phyloP scores from a whole-genome alignment of 257 asterid genomes.

The Fraxinus quadrangulata region DNA sequence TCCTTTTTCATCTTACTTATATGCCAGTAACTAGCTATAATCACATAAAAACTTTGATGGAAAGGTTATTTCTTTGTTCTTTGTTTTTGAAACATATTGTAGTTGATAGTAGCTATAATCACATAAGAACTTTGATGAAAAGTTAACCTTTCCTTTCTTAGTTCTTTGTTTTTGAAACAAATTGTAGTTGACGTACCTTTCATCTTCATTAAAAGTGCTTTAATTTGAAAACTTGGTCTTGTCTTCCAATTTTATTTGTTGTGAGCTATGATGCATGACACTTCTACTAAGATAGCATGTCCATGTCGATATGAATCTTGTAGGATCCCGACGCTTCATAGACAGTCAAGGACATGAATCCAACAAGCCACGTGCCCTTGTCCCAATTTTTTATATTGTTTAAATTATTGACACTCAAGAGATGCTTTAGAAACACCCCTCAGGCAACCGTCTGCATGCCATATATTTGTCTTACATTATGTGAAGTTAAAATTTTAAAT shows the following conservation, averaged over 20 bases:
- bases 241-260: not conserved
- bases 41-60: slow-evolving; percentile 11
- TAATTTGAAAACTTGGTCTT: not conserved
- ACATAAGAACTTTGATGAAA: slow-evolving; percentile 19
- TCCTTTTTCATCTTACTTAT: slow-evolving; percentile 4
- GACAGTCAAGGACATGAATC: too few relatives aligned
- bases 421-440: too few relatives aligned
- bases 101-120: not conserved
- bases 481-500: too few relatives aligned
- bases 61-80: not conserved
- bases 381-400: too few relatives aligned
- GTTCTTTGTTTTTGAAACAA: not conserved
- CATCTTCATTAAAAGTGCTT: not conserved
- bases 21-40: slow-evolving; percentile 6
- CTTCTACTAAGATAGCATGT: too few relatives aligned
- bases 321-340: too few relatives aligned
- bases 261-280: not conserved
- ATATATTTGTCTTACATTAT: too few relatives aligned
- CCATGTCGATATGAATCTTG: too few relatives aligned
- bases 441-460: too few relatives aligned
- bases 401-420: too few relatives aligned
- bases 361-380: too few relatives aligned
- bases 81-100: not conserved
- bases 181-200: not conserved
- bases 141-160: not conserved